Evolutionary conservation across 2,329 filamentous ascomycete species (phyloP).

Genomic region (Colletotrichum echinochloae): DNA sequence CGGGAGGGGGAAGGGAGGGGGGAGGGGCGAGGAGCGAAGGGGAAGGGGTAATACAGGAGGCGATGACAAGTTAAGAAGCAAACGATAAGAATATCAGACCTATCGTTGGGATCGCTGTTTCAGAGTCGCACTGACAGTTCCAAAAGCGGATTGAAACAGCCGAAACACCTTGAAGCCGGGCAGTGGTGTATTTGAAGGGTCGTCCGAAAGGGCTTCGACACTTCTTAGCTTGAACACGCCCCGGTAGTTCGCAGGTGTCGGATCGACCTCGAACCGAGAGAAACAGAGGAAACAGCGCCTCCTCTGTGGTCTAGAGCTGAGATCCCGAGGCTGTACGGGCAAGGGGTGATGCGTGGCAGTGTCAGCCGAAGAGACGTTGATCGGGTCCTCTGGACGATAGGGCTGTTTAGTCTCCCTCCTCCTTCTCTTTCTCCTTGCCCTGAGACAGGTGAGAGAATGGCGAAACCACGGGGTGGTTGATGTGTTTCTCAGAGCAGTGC

Average conservation of each 20-base stretch:
- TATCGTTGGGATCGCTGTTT: conserved; percentile 54
- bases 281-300: conserved; percentile 39
- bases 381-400: conserved; percentile 25
- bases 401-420: not conserved
- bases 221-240: conserved; percentile 43
- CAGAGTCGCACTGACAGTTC: conserved; percentile 53
- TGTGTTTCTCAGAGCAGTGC: conserved; percentile 20
- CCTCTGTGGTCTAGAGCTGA: conserved; percentile 18
- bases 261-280: conserved; percentile 43
- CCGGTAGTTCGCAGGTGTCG: conserved; percentile 41
- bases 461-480: not conserved
- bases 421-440: not conserved
- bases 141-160: conserved; percentile 53
- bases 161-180: conserved; percentile 53
- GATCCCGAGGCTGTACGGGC: conserved; percentile 27
- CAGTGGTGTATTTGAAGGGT: conserved; percentile 44
- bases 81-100: conserved; percentile 48
- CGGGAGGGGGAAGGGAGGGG: conserved; percentile 29
- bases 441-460: not conserved
- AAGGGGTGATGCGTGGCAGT: conserved; percentile 26
- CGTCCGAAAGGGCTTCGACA: conserved; percentile 42
- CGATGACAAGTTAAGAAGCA: conserved; percentile 40
- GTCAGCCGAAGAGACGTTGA: conserved; percentile 25
- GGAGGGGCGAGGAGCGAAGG: conserved; percentile 27
- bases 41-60: conserved; percentile 37